Conservation (phyloP, 495 filamentous ascomycete genomes). For the Aspergillus sclerotioniger region DNA sequence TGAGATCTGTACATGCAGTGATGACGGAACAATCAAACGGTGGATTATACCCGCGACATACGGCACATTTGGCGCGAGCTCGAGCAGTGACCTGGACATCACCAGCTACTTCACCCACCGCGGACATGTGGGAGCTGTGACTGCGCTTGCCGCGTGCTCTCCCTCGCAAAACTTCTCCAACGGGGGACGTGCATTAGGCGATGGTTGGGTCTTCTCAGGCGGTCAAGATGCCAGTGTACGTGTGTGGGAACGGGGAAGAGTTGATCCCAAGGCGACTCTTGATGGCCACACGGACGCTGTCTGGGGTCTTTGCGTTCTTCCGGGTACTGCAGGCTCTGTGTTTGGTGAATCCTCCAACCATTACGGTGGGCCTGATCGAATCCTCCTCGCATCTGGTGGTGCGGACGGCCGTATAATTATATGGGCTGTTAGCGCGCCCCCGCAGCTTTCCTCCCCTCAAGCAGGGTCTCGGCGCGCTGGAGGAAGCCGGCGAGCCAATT, state of each 20-base stretch:
- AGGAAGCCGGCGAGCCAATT: constrained; percentile 81
- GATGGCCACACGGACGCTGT: constrained; percentile 94
- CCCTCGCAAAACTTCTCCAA: constrained; percentile 81
- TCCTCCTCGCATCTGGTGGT: constrained; percentile 85
- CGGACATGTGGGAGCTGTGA: constrained; percentile 87
- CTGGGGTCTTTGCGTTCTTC: constrained; percentile 92
- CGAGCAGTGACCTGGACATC: constrained; percentile 79
- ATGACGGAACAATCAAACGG: constrained; percentile 92
- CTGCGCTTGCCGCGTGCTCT: constrained; percentile 81
- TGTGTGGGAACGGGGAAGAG: constrained; percentile 90
- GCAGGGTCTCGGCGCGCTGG: constrained; percentile 64
- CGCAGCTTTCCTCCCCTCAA: constrained; percentile 77
- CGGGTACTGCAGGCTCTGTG: constrained; percentile 73
- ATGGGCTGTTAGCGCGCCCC: constrained; percentile 92
- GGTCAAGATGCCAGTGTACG: constrained; percentile 90
- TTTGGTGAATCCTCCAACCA: constrained; percentile 67
- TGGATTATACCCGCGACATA: constrained; percentile 89
- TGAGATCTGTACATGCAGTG: constrained; percentile 93
- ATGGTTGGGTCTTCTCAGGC: constrained; percentile 97
- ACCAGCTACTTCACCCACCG: constrained; percentile 90
- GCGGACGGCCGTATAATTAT: constrained; percentile 91
- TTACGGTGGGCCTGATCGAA: constrained; percentile 75
- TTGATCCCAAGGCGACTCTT: constrained; percentile 93
- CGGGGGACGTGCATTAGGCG: constrained; percentile 77
- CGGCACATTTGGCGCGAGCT: constrained; percentile 52